Base-by-base conservation (phyloP, 495 filamentous ascomycete genomes). In the Penicillium longicatenatum region DNA sequence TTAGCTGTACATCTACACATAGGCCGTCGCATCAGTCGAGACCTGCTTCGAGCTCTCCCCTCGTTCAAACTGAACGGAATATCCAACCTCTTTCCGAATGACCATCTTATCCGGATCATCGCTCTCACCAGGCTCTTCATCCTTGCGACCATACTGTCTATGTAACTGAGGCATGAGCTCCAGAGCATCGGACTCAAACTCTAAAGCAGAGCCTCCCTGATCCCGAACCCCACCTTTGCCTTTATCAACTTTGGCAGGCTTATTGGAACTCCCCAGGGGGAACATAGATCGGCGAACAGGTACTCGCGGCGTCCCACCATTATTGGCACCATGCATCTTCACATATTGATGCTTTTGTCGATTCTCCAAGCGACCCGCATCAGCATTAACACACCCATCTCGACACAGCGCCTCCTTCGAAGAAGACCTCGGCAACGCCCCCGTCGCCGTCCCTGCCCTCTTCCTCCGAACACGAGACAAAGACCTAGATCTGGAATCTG, bases 61-160 rank as follows among this genome's bases (percentile, higher is more conserved):
- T 41, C 50, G 31, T n/a, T 67, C 64, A 59, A 60, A 67, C 54
- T 73, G 66, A 35, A 78, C 67, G 19, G 64, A 68, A 59, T 77
- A 79, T 52, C 70, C 66, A 10, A 77, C 68, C 55, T 81, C 77
- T 55, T 79, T 78, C 46, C 68, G 67, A 57, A 80, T 80, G 48
- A 80, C 73, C 78, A 80, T 79, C 59, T 64, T 67, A 29, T 67
- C 61, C 29, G 62, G 59, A 50, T 67, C 70, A 11, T 68, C 69
- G 50, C 62, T 54, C 7, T 52, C 54, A 2, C 39, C 48, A 44
- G 65, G 69, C 19, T 57, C 67, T 52, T 70, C 66, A 37, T 62
- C 56, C 49, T 55, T 42, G 55, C 65, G 67, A 26, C 50, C 67
- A 55, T 54, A 22, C 45, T 58, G 35, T n/a, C 59, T 30, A 35